phyloP scores from a whole-genome alignment of 2,329 filamentous ascomycete species.

The Botrytis fragariae region DNA sequence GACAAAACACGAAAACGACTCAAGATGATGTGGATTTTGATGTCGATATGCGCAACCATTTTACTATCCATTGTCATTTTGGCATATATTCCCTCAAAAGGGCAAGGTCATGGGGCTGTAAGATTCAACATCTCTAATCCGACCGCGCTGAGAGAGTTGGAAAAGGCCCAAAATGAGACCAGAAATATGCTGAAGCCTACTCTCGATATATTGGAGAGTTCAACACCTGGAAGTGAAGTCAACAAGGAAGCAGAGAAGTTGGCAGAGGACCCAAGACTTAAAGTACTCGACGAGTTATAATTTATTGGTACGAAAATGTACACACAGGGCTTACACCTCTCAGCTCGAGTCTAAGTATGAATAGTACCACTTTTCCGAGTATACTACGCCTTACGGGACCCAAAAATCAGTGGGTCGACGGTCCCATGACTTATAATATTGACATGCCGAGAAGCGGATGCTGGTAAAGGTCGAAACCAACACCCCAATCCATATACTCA shows the following conservation, averaged over 20 bases:
- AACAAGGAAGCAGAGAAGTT: conserved; percentile 22
- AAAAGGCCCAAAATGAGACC: conserved; percentile 28
- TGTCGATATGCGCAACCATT: conserved; percentile 44
- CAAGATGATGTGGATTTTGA: conserved; percentile 61
- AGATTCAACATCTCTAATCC: conserved; percentile 26
- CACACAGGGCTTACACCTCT: conserved; percentile 3
- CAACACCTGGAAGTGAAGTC: conserved; percentile 4
- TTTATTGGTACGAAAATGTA: conserved; percentile 3
- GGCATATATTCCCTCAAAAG: conserved; percentile 30
- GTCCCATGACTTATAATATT: neutral
- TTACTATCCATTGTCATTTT: conserved; percentile 47
- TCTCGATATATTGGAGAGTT: conserved; percentile 25
- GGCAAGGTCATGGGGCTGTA: conserved; percentile 13
- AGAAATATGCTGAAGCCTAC: conserved; percentile 21
- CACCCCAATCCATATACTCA: neutral
- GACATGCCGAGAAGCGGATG: conserved; percentile 1
- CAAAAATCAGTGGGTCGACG: conserved; percentile 4
- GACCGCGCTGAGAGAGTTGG: conserved; percentile 26
- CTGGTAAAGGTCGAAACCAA: neutral
- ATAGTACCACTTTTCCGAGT: conserved; percentile 6
- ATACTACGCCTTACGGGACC: neutral
- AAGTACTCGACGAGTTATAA: conserved; percentile 39
- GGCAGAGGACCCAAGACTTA: conserved; percentile 35
- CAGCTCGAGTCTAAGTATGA: neutral
- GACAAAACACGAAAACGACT: conserved; percentile 63